These are phyloP conservation scores for Phytophthora fragariae DNA, from an alignment of 352 stramenopile genomes.

Conservation along the genomic window DNA sequence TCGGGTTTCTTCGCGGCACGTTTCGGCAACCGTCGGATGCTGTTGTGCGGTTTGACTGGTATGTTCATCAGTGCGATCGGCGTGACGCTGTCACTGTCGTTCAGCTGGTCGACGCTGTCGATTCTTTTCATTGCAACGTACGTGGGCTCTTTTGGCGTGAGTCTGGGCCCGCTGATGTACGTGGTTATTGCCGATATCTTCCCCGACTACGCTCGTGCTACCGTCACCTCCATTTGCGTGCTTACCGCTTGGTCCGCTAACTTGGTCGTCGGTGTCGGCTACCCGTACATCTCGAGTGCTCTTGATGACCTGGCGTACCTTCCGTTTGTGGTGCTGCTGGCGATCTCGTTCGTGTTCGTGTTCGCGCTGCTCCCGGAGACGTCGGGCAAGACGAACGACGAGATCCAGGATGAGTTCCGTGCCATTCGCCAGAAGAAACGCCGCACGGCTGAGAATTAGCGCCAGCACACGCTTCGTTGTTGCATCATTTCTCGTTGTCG, in stretches of 20 bases:
- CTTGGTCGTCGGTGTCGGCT: slow-evolving; percentile 57
- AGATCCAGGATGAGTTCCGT: slow-evolving; percentile 60
- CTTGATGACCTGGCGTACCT: slow-evolving; percentile 45
- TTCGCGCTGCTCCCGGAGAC: slow-evolving; percentile 52
- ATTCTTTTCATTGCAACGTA: slow-evolving; percentile 52
- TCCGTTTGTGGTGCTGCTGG: slow-evolving; percentile 41
- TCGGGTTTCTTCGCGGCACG: slow-evolving; percentile 37
- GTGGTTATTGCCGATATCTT: slow-evolving; percentile 59
- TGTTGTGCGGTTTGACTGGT: slow-evolving; percentile 38
- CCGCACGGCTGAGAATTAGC: slow-evolving; percentile 7
- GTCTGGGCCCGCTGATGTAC: slow-evolving; percentile 49
- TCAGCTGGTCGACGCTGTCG: slow-evolving; percentile 35
- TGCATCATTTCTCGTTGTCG: neutral
- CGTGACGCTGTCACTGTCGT: slow-evolving; percentile 46
- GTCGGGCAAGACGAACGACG: slow-evolving; percentile 53
- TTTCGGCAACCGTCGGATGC: slow-evolving; percentile 48
- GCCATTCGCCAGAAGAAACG: slow-evolving; percentile 39
- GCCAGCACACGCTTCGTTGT: neutral
- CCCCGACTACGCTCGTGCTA: slow-evolving; percentile 47
- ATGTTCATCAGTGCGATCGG: slow-evolving; percentile 51
- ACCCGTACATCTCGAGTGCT: slow-evolving; percentile 50
- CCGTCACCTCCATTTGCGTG: slow-evolving; percentile 41
- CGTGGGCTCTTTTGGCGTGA: slow-evolving; percentile 41
- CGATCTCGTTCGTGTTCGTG: slow-evolving; percentile 43
- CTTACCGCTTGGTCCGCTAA: slow-evolving; percentile 47